Evolutionary conservation across 805 yeast species (phyloP).

Genomic region (Naumovozyma dairenensis): DNA sequence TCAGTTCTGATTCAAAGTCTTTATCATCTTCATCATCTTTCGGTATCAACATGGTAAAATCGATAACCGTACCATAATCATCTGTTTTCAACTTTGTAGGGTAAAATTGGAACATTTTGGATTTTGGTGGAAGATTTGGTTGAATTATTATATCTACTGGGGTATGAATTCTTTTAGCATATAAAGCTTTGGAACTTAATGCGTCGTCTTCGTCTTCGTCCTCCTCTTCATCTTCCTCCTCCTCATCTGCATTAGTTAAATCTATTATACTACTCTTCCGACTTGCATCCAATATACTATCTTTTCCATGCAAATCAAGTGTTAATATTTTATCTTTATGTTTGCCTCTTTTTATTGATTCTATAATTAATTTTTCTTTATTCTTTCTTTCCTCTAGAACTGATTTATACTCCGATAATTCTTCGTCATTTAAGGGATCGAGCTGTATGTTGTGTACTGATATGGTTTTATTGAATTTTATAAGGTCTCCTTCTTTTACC

Average conservation of each 20-base stretch:
- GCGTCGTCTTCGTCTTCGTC: conserved; percentile 29
- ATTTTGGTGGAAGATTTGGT: conserved; percentile 23
- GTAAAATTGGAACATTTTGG: conserved; percentile 69
- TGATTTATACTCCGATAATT: conserved; percentile 39
- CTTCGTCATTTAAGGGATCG: conserved; percentile 41
- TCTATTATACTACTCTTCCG: not conserved
- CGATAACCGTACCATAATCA: conserved; percentile 79
- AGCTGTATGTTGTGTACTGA: conserved; percentile 34
- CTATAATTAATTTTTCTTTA: conserved; percentile 26
- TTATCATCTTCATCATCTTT: conserved; percentile 36
- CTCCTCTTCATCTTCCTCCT: conserved; percentile 23
- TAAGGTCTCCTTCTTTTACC: conserved; percentile 53
- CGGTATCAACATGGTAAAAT: conserved; percentile 48
- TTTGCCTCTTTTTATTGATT: conserved; percentile 21
- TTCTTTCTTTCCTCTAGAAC: conserved; percentile 39
- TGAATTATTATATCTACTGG: conserved; percentile 24
- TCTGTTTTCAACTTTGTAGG: conserved; percentile 54
- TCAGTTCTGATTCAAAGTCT: conserved; percentile 25
- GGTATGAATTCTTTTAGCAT: conserved; percentile 8
- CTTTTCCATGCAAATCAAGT: too few relatives aligned
- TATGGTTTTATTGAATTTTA: conserved; percentile 37
- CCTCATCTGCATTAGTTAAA: conserved; percentile 2
- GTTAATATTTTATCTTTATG: not conserved
- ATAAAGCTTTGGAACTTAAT: conserved; percentile 4
- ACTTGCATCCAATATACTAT: too few relatives aligned